Evolutionary conservation across 164 flowering plant species (phyloP), one percentile per base, ranked within the genome.

Genomic region (Kalanchoe fedtschenkoi): DNA sequence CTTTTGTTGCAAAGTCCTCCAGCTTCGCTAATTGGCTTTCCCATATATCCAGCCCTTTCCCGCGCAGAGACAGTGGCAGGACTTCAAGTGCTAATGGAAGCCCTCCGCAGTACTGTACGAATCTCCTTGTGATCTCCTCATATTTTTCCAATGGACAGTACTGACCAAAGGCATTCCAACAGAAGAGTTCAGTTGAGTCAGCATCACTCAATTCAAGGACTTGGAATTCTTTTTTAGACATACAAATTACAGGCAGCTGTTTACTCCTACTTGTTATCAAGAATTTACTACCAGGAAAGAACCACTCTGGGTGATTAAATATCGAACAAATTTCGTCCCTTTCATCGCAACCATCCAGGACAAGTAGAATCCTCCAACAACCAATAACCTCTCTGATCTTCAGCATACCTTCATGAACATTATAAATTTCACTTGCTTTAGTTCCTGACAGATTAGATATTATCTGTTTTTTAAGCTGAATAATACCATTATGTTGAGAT

Each of bases 1-100:
- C 26, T 51, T 8, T 58, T 26, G 4, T 21, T 19, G 15, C 58
- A 39, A 37, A 43, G 29, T 2, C 38, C 51, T 67, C 32, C 15
- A 66, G 34, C 26, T 63, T 58, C 1, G 34, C 14, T 29, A 71
- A n/a, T 37, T 41, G 37, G 37, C 16, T 30, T 34, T 66, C 37
- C 74, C 70, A 71, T 29, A 34, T 60, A 6, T 15, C 42, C 3
- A n/a, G 30, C 14, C 22, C 55, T 55, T 55, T 66, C 15, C 29
- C 41, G 11, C 4, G 33, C n/a, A 71, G n/a, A 9, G 11, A 63
- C 6, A 62, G 60, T 30, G 65, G 67, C 55, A 71, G 13, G 4
- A 64, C 58, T 41, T 60, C 33, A 33, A 71, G 60, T 16, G 62
- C 64, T 29, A 63, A 55, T 1, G 74, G 68, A 19, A 63, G 44